phyloP scores from a whole-genome alignment of 2,329 filamentous ascomycete genomes.

The Botrytis elliptica region DNA sequence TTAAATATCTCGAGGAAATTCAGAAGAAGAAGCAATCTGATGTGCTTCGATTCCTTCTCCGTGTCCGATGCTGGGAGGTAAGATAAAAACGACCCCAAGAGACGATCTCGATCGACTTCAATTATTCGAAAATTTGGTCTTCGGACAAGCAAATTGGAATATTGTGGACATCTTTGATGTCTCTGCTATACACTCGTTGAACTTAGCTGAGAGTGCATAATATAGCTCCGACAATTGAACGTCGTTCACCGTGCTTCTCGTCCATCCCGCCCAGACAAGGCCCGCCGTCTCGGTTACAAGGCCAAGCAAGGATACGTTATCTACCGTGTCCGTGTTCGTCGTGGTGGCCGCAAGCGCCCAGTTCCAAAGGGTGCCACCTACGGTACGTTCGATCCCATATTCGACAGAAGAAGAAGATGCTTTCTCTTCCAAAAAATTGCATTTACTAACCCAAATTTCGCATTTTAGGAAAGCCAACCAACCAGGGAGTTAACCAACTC shows the following conservation, averaged over 20 bases:
- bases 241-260: constrained; percentile 99
- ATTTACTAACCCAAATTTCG: constrained; percentile 23
- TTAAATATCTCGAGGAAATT: constrained; percentile 99
- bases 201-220: constrained; percentile 99
- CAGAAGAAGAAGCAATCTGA: constrained; percentile 99
- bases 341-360: constrained; percentile 97
- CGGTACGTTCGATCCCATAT: constrained; percentile 59
- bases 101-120: constrained; percentile 36
- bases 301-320: constrained; percentile 99
- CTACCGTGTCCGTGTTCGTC: constrained; percentile 98
- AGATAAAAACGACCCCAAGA: constrained; percentile 49
- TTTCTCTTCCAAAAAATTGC: background rate
- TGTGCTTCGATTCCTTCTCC: constrained; percentile 99
- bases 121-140: constrained; percentile 39
- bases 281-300: constrained; percentile 99
- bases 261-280: constrained; percentile 98
- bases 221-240: constrained; percentile 99
- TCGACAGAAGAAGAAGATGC: background rate
- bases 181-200: constrained; percentile 99
- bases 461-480: constrained; percentile 92
- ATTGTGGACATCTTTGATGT: constrained; percentile 39
- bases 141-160: constrained; percentile 33
- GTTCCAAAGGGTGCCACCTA: constrained; percentile 98
- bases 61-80: constrained; percentile 99
- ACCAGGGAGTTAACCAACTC: constrained; percentile 99